phyloP scores from a whole-genome alignment of 257 asterid species.

The Anisodus tanguticus region DNA sequence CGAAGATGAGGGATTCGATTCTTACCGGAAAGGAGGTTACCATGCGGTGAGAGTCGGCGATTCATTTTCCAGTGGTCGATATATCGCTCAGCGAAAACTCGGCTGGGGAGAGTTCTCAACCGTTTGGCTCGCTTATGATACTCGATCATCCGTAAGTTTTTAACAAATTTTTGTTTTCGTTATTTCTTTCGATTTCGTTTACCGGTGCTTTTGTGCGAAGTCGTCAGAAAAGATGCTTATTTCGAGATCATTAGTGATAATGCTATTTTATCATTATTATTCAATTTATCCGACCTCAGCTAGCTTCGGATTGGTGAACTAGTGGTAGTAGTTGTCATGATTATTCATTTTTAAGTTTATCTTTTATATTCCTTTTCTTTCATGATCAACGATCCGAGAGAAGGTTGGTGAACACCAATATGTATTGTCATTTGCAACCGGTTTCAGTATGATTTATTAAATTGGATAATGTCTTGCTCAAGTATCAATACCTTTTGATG shows the following conservation, averaged over 20 bases:
- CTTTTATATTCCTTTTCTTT: too few relatives aligned
- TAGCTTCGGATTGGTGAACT: neutral
- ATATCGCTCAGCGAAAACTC: slow-evolving; percentile 93
- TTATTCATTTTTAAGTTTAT: neutral
- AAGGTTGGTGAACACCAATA: neutral
- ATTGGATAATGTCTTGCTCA: neutral
- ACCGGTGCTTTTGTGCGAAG: neutral
- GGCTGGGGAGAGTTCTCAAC: slow-evolving; percentile 99
- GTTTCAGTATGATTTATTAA: neutral
- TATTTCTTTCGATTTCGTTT: neutral
- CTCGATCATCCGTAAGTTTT: slow-evolving; percentile 34
- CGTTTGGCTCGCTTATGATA: slow-evolving; percentile 96
- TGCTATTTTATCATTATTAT: neutral
- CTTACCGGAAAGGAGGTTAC: slow-evolving; percentile 84
- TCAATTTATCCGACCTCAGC: neutral
- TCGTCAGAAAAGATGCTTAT: neutral
- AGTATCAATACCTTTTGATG: neutral
- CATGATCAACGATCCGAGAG: neutral
- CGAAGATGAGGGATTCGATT: slow-evolving; percentile 79
- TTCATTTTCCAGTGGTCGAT: slow-evolving; percentile 72
- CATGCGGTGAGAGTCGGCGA: slow-evolving; percentile 89
- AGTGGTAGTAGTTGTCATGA: neutral
- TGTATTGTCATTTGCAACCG: neutral
- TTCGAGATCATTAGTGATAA: neutral
- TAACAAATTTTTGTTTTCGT: neutral